Evolutionary conservation across 2,329 filamentous ascomycete genomes (phyloP), one percentile per base, ranked within the genome.

Genomic region (Fusarium metavorans): DNA sequence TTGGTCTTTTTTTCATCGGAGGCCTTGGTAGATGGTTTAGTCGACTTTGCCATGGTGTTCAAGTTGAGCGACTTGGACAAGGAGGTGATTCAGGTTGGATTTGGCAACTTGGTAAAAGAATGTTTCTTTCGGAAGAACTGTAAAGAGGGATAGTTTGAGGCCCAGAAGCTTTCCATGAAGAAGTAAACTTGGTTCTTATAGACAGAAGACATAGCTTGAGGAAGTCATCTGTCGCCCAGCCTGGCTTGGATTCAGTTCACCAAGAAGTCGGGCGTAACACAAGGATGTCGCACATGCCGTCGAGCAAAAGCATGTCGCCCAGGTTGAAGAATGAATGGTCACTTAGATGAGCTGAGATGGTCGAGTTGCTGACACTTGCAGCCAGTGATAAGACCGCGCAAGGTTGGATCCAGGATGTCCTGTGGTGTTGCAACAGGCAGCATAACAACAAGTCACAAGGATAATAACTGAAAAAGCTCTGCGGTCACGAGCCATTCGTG

Each of bases 261-360:
- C 37, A 73, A 67, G 59, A 70, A 75, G 43, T 66, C 37, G 52
- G 50, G 61, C 25, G 63, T 59, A 57, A 35, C 20, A 73, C 58
- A 56, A 43, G 34, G 59, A 37, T 52, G 72, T 75, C 59, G 37
- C 63, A 75, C 72, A 65, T 67, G 27, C 66, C 43, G 72, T 67
- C 60, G 66, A 58, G 69, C 66, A 64, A 67, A 64, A 13, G 56
- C 25, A 30, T 30, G 18, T 56, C 50, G 41, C 13, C 67, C 56
- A 54, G 48, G 58, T 59, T 70, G 58, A 37, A 62, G 48, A 62
- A 65, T 64, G 32, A 70, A 59, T 56, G 68, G 65, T 69, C 52
- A 64, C 68, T 72, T 73, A 62, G 67, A 20, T 37, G 45, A 35
- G 27, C 50, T 50, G 66, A 25, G 56, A 67, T 32, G 45, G 63